phyloP scores from a whole-genome alignment of 2,329 filamentous ascomycete species.

The Stagonosporopsis tanaceti region DNA sequence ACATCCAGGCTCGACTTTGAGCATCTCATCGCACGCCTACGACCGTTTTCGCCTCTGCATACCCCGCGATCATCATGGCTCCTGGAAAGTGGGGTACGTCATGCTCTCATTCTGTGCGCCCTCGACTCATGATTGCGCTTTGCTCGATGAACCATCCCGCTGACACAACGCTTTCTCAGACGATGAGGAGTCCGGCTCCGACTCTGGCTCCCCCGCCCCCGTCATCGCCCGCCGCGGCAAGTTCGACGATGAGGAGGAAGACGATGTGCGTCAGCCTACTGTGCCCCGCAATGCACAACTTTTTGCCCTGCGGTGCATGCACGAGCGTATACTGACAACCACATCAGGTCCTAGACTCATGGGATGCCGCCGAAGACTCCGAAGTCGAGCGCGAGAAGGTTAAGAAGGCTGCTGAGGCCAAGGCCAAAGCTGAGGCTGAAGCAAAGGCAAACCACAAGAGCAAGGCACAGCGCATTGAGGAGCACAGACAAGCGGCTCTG shows the following conservation, averaged over 20 bases:
- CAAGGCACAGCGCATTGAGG: constrained; percentile 84
- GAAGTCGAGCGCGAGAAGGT: constrained; percentile 96
- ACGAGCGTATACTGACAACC: constrained; percentile 30
- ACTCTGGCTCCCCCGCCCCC: constrained; percentile 57
- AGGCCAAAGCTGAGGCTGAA: constrained; percentile 88
- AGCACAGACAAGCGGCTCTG: constrained; percentile 69
- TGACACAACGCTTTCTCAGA: constrained; percentile 44
- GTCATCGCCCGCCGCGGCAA: constrained; percentile 65
- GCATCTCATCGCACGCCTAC: constrained; percentile 1
- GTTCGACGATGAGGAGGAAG: constrained; percentile 91
- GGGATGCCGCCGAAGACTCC: constrained; percentile 96
- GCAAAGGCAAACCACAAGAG: constrained; percentile 90
- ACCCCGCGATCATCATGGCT: constrained; percentile 44
- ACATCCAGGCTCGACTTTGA: constrained; percentile 6
- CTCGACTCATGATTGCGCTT: constrained; percentile 25
- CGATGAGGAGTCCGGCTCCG: constrained; percentile 65
- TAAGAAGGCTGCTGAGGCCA: constrained; percentile 82
- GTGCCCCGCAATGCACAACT: constrained; percentile 26
- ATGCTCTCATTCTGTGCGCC: constrained; percentile 34
- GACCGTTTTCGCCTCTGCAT: constrained; percentile 13
- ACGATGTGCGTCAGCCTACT: constrained; percentile 69
- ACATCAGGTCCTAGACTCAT: constrained; percentile 85
- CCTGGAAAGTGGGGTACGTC: constrained; percentile 54
- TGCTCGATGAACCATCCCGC: constrained; percentile 17
- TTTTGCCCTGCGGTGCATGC: constrained; percentile 26